phyloP scores from a whole-genome alignment of 148 eudicot genomes.

The Beta vulgaris region DNA sequence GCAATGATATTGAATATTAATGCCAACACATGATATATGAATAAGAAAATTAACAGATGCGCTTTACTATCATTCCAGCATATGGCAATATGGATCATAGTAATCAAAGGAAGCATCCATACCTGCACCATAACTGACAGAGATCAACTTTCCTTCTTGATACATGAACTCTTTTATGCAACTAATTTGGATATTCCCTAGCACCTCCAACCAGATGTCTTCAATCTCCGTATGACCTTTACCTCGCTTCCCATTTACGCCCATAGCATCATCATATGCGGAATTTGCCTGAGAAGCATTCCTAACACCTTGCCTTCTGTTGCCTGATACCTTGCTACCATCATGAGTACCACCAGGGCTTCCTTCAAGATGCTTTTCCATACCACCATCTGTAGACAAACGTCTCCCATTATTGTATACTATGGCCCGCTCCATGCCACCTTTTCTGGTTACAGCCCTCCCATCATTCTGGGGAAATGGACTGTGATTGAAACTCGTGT shows the following conservation, averaged over 20 bases:
- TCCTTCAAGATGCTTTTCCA: constrained; percentile 37
- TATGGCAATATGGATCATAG: background rate
- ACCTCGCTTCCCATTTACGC: constrained; percentile 31
- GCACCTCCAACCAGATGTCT: constrained; percentile 84
- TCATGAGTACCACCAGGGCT: constrained; percentile 34
- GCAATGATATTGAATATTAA: background rate
- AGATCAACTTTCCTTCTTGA: constrained; percentile 76
- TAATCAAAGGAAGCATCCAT: constrained; percentile 17
- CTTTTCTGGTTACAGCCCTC: constrained; percentile 44
- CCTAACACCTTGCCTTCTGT: constrained; percentile 37
- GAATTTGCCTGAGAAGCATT: constrained; percentile 34
- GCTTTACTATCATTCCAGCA: background rate
- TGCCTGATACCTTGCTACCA: constrained; percentile 34
- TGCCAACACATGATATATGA: background rate
- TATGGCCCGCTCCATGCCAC: constrained; percentile 40
- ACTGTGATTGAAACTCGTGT: constrained; percentile 58
- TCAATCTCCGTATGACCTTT: constrained; percentile 48
- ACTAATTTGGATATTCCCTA: constrained; percentile 53
- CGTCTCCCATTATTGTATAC: constrained; percentile 41
- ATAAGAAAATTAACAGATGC: background rate
- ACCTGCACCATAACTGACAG: constrained; percentile 84
- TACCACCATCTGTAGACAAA: constrained; percentile 29
- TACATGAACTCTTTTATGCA: constrained; percentile 74
- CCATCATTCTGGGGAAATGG: constrained; percentile 39
- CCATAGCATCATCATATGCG: constrained; percentile 32